These are phyloP conservation scores for Claviceps capensis DNA, from an alignment of 2,329 filamentous ascomycete genomes.

Conservation along the genomic window DNA sequence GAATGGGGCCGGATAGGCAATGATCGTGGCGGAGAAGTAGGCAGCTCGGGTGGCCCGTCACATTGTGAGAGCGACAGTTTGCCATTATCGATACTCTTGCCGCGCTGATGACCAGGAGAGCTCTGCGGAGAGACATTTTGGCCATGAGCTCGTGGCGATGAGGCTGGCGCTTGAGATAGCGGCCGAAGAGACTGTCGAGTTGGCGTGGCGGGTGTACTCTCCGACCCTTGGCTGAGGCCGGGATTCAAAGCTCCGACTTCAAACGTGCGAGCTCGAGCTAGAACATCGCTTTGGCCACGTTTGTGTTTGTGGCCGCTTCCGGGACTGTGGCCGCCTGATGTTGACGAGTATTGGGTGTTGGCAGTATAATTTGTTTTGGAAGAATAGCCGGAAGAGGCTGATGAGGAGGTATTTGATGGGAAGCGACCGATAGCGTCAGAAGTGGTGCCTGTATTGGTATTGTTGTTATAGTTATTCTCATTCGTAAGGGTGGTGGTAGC, in stretches of 20 bases:
- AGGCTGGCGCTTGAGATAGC: conserved; percentile 50
- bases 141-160: conserved; percentile 26
- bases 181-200: conserved; percentile 68
- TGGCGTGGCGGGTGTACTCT: conserved; percentile 55
- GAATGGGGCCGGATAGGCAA: conserved; percentile 41
- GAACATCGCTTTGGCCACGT: conserved; percentile 61
- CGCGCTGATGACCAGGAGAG: conserved; percentile 34
- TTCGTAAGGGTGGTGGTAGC: conserved; percentile 1
- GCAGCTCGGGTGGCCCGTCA: conserved; percentile 24
- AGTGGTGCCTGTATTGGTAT: conserved; percentile 24
- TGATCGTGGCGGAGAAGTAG: conserved; percentile 28
- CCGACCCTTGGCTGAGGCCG: conserved; percentile 31
- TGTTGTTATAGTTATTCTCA: conserved; percentile 2
- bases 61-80: conserved; percentile 36
- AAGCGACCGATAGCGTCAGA: conserved; percentile 41
- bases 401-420: conserved; percentile 56
- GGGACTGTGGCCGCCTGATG: conserved; percentile 44
- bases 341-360: conserved; percentile 50
- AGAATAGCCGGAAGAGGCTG: conserved; percentile 57
- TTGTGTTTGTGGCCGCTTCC: conserved; percentile 40
- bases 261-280: conserved; percentile 37
- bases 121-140: conserved; percentile 11
- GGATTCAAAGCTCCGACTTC: conserved; percentile 28
- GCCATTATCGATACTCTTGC: conserved; percentile 50
- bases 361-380: conserved; percentile 44